Percentiles rank a stretch among this genome's conserved stretches.
Conservation (phyloP, 306 rosid genomes). For the apple (Malus domestica) region DNA sequence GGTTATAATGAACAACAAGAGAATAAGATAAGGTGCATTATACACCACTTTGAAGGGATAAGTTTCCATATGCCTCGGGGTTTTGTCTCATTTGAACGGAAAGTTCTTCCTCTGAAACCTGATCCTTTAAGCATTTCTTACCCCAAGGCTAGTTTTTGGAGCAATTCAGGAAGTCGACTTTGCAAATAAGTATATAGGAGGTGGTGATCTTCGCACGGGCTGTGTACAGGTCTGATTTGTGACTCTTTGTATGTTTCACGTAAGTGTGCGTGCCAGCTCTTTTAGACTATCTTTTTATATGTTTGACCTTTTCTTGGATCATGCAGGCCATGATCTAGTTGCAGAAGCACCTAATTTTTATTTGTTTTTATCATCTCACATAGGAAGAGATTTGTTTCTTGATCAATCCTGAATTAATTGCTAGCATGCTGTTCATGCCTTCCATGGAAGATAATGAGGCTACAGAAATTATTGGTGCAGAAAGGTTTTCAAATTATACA, state of each 20-base stretch:
- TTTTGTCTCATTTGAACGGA: constrained; percentile 78
- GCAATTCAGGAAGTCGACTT: constrained; percentile 86
- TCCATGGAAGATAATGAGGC: constrained; percentile 89
- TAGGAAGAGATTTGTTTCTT: constrained; percentile 97
- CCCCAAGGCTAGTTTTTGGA: constrained; percentile 62
- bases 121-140: constrained; percentile 36
- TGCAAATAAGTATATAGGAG: constrained; percentile 87
- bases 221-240: constrained; percentile 67
- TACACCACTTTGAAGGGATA: constrained; percentile 82
- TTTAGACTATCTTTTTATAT: neutral
- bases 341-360: constrained; percentile 16
- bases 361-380: constrained; percentile 15
- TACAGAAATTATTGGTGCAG: constrained; percentile 74
- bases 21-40: constrained; percentile 70
- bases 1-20: constrained; percentile 50
- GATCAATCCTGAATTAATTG: constrained; percentile 85
- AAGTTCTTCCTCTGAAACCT: constrained; percentile 58
- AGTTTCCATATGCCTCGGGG: constrained; percentile 58
- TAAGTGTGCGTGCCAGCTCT: neutral
- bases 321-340: constrained; percentile 11
- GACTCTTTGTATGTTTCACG: neutral
- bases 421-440: constrained; percentile 85
- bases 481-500: constrained; percentile 77
- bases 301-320: constrained; percentile 11
- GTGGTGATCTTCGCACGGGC: constrained; percentile 63